Percentiles rank a stretch among this genome's conserved stretches.
phyloP scores from a whole-genome alignment of 495 filamentous ascomycete genomes.

The Parathielavia hyrcaniae region DNA sequence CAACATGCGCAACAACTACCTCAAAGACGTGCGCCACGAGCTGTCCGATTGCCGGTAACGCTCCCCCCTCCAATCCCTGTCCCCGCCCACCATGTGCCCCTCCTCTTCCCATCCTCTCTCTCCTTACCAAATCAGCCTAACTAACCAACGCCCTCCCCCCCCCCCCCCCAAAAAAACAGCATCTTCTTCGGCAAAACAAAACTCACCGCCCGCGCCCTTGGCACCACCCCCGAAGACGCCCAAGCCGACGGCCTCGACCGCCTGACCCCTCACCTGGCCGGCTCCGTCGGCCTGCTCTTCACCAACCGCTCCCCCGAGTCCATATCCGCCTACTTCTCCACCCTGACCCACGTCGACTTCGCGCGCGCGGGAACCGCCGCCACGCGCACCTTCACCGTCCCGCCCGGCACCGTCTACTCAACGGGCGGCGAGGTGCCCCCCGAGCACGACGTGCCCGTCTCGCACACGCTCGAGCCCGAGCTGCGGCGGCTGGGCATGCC shows the following conservation, averaged over 20 bases:
- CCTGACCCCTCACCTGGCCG: constrained; percentile 65
- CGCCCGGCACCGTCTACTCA: constrained; percentile 68
- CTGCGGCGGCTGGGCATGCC: constrained; percentile 82
- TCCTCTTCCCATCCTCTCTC: no score
- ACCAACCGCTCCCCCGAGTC: constrained; percentile 61
- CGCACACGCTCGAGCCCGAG: constrained; percentile 81
- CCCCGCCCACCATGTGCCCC: no score
- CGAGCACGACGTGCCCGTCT: constrained; percentile 77
- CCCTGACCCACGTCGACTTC: constrained; percentile 66
- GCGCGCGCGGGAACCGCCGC: constrained; percentile 79
- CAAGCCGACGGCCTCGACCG: constrained; percentile 64
- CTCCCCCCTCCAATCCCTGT: background rate
- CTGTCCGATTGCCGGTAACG: constrained; percentile 74
- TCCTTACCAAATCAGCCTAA: no score
- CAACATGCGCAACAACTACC: constrained; percentile 97
- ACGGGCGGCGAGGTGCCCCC: constrained; percentile 68
- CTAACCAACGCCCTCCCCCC: no score
- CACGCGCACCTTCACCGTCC: constrained; percentile 67
- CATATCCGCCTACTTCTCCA: constrained; percentile 61
- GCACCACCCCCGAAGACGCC: constrained; percentile 64
- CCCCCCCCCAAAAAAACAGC: constrained; percentile 36
- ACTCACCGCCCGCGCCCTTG: constrained; percentile 91
- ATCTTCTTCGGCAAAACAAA: constrained; percentile 99
- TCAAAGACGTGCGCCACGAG: constrained; percentile 84
- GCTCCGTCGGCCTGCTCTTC: constrained; percentile 86